Evolutionary conservation across 768 basidiomycete species (phyloP).

Genomic region (Chiua virens): DNA sequence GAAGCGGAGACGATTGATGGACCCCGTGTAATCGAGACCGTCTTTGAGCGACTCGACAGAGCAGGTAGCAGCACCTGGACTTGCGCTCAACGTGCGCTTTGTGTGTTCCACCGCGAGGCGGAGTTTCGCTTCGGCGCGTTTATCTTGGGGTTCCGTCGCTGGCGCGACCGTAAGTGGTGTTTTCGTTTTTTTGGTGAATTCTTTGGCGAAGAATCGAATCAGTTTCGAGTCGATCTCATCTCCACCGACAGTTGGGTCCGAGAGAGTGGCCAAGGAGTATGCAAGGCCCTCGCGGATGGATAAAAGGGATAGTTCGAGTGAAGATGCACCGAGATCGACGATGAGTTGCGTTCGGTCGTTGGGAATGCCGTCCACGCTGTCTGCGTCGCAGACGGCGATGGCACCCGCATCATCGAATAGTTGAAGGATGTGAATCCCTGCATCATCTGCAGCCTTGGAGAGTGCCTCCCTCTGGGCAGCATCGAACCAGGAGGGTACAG

Average conservation of each 20-base stretch:
- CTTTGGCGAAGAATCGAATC: constrained; percentile 89
- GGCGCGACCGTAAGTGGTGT: constrained; percentile 65
- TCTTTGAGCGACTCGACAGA: constrained; percentile 94
- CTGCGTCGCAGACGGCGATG: constrained; percentile 54
- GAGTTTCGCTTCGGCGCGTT: constrained; percentile 91
- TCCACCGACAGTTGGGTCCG: constrained; percentile 52
- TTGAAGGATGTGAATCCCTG: constrained; percentile 82
- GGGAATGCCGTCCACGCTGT: constrained; percentile 38
- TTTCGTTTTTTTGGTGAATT: constrained; percentile 97
- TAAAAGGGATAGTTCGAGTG: constrained; percentile 66
- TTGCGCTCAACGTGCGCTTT: constrained; percentile 89
- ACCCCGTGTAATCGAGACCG: constrained; percentile 84
- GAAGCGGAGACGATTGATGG: constrained; percentile 55
- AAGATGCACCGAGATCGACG: constrained; percentile 79
- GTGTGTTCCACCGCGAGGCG: constrained; percentile 92
- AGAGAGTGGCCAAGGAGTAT: constrained; percentile 56
- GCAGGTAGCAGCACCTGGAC: constrained; percentile 83
- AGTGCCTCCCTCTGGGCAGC: constrained; percentile 68
- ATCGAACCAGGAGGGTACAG: constrained; percentile 75
- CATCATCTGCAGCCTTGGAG: constrained; percentile 69
- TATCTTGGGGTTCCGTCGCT: constrained; percentile 56
- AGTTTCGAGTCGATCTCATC: constrained; percentile 78
- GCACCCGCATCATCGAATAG: constrained; percentile 88
- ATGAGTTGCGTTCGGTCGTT: constrained; percentile 76
- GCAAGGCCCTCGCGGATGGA: constrained; percentile 76